These are phyloP conservation scores for Metschnikowia gruessii DNA, from an alignment of 805 yeast species.

Conservation along the genomic window DNA sequence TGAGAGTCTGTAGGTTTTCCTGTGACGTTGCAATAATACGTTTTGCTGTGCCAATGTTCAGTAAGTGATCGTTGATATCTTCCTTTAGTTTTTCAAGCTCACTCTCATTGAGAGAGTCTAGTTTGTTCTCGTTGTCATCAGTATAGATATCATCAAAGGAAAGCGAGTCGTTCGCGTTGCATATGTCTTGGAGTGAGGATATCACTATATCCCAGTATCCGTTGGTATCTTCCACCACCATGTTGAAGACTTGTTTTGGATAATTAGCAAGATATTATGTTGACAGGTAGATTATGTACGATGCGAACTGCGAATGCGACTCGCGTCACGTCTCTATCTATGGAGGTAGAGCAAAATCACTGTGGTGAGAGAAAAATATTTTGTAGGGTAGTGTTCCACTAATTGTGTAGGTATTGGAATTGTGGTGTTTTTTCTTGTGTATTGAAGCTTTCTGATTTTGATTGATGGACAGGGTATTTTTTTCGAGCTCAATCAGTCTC, in stretches of 20 bases:
- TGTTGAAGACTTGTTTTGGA: neutral
- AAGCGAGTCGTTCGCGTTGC: conserved; percentile 55
- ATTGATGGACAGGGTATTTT: no score
- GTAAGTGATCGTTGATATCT: conserved; percentile 49
- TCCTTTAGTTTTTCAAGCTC: conserved; percentile 42
- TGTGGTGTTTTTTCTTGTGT: no score
- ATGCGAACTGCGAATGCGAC: conserved; percentile 1
- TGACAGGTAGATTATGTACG: conserved; percentile 1
- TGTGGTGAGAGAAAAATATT: no score
- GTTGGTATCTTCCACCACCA: conserved; percentile 38
- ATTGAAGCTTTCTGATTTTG: no score
- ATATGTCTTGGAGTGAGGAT: conserved; percentile 65
- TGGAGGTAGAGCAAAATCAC: no score
- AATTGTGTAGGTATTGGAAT: no score
- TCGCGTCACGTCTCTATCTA: neutral
- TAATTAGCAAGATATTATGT: neutral
- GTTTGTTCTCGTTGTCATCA: conserved; percentile 25
- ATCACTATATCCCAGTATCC: conserved; percentile 69
- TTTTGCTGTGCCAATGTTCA: conserved; percentile 52
- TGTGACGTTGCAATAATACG: conserved; percentile 39
- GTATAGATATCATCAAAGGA: conserved; percentile 45
- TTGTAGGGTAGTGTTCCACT: no score
- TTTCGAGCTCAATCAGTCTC: no score
- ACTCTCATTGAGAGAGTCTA: conserved; percentile 32
- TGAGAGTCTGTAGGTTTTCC: conserved; percentile 47